Base-by-base conservation (phyloP, 148 eudicot genomes). In the Rhododendron ovatum region DNA sequence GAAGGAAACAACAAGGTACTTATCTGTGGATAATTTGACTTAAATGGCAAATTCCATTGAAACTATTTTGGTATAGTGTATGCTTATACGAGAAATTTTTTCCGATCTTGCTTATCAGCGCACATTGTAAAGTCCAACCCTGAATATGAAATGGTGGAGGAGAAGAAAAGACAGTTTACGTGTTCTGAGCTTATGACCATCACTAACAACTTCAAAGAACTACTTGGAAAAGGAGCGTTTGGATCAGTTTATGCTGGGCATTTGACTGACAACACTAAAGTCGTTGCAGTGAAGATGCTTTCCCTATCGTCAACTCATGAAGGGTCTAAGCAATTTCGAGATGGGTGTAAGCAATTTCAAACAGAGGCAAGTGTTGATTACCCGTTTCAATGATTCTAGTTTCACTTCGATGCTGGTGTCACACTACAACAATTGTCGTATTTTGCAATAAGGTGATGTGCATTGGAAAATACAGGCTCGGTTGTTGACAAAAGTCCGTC, bases 221-320 rank as follows among this genome's bases (percentile, higher is more conserved):
- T 5, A 35, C 20, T 89, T 53, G 91, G 91, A 28, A 87, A 67
- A 76, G 91, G 91, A 82, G 91, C 87, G 24, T 85, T 83, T 87
- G 91, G 89, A 51, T 82, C 84, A 30, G 91, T 89, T 39, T 89
- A 89, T 26, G 67, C 22, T 48, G 89, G 91, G 8, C 28, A 24
- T 10, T 41, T 78, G 35, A 17, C 35, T 39, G 81, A 78, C 20
- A 78, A 57, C 50, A 65, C 30, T 20, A 18, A 28, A 69, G 74
- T n/a, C 35, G 35, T 41, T 69, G 74, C 74, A 10, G 74, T 69
- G 74, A 69, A 69, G 35, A 69, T 12, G 74, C 37, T 69, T 69
- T 69, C 35, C 35, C 15, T 2, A 4, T 5, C 15, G 14, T 12
- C 37, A 69, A 1, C 48, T 67, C 88, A 80, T 5, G 7, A 4